phyloP scores from a whole-genome alignment of 2,329 filamentous ascomycete genomes.

The Monosporascus cannonballus region DNA sequence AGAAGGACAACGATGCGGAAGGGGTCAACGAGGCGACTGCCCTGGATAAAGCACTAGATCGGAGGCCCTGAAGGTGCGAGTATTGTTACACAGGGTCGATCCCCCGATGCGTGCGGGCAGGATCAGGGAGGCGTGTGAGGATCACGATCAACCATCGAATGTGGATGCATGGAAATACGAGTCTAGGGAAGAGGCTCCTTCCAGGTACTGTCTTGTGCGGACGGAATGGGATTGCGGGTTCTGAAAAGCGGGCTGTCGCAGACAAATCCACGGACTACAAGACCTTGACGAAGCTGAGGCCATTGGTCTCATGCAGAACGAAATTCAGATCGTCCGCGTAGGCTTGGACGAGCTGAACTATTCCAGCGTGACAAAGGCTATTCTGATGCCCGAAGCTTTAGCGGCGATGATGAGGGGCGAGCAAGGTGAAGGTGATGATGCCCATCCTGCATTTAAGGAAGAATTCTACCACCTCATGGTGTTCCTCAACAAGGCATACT shows the following conservation, averaged over 20 bases:
- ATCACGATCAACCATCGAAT: slow-evolving; percentile 22
- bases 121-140: slow-evolving; percentile 20
- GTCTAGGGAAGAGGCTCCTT: not conserved
- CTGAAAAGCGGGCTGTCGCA: not conserved
- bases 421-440: slow-evolving; percentile 24
- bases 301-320: too few species aligned
- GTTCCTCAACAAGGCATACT: slow-evolving; percentile 54
- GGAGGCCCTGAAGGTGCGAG: not conserved
- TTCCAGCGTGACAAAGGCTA: slow-evolving; percentile 19
- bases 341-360: too few species aligned
- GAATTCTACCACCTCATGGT: slow-evolving; percentile 58
- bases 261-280: too few species aligned
- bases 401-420: slow-evolving; percentile 26
- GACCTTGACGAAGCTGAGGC: too few species aligned
- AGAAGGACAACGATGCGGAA: too few species aligned
- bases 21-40: too few species aligned
- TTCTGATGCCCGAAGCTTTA: slow-evolving; percentile 34
- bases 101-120: slow-evolving; percentile 19
- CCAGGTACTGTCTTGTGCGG: not conserved
- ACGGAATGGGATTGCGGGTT: not conserved
- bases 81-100: slow-evolving; percentile 24
- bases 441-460: slow-evolving; percentile 36
- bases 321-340: too few species aligned
- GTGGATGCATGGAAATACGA: slow-evolving; percentile 19
- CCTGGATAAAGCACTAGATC: too few species aligned